phyloP scores from a whole-genome alignment of 768 basidiomycete species.

The Serendipita sp. region DNA sequence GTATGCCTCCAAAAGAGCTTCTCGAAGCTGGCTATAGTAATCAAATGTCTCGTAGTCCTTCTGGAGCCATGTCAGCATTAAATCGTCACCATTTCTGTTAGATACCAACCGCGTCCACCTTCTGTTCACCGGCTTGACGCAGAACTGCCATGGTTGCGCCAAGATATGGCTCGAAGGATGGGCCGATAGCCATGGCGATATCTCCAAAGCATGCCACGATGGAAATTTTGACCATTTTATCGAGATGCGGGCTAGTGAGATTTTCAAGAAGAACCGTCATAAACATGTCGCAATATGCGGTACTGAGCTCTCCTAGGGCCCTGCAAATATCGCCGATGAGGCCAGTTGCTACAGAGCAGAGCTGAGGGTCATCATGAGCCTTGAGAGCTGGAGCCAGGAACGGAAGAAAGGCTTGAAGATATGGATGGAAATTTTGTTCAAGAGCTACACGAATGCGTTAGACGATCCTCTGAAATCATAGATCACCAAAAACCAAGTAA shows the following conservation, averaged over 20 bases:
- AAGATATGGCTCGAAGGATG: constrained; percentile 74
- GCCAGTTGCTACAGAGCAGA: constrained; percentile 91
- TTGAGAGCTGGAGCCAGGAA: constrained; percentile 80
- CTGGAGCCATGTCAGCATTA: constrained; percentile 21
- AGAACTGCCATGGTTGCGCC: constrained; percentile 83
- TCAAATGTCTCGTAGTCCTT: constrained; percentile 83
- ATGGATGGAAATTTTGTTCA: constrained; percentile 62
- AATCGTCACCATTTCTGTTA: neutral
- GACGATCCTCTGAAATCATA: constrained; percentile 8
- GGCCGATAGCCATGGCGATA: constrained; percentile 81
- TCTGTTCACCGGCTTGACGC: constrained; percentile 74
- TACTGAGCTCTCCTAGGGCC: constrained; percentile 70
- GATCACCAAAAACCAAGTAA: constrained; percentile 14
- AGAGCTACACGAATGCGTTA: constrained; percentile 33
- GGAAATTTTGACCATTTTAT: constrained; percentile 92
- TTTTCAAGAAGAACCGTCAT: constrained; percentile 88
- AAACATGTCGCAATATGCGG: constrained; percentile 71
- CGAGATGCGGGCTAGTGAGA: constrained; percentile 75
- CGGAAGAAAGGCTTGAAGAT: constrained; percentile 72
- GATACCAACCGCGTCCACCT: constrained; percentile 64
- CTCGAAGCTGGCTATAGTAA: constrained; percentile 76
- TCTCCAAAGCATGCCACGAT: constrained; percentile 93
- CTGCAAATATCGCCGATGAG: constrained; percentile 94
- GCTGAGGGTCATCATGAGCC: constrained; percentile 85
- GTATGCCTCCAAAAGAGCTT: constrained; percentile 93